Evolutionary conservation across 192 early-diverging fungal genomes (phyloP).

Genomic region (Spinellus fusiger): DNA sequence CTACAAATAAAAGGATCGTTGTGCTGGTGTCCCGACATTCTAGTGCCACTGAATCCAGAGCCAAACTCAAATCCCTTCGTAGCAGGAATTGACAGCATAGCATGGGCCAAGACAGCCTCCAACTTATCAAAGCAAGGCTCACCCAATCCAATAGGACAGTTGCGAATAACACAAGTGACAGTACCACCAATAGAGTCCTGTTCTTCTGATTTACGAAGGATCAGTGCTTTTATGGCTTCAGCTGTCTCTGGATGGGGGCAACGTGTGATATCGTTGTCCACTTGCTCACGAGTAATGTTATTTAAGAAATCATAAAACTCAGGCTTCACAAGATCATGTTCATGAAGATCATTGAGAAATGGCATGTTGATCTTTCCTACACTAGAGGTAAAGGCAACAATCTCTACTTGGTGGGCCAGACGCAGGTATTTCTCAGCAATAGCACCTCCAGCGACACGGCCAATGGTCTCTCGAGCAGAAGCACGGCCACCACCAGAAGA

Average conservation of each 20-base stretch:
- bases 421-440: conserved; percentile 95
- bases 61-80: conserved; percentile 99
- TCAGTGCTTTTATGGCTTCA: conserved; percentile 78
- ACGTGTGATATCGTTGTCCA: conserved; percentile 82
- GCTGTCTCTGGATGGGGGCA: conserved; percentile 79
- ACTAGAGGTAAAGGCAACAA: conserved; percentile 91
- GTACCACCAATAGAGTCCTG: conserved; percentile 94
- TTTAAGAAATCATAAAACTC: conserved; percentile 64
- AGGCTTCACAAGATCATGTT: conserved; percentile 33
- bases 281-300: conserved; percentile 60
- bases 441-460: conserved; percentile 93
- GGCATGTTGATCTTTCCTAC: conserved; percentile 81
- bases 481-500: conserved; percentile 90
- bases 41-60: conserved; percentile 85
- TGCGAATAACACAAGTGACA: conserved; percentile 94
- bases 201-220: conserved; percentile 69
- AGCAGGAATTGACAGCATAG: conserved; percentile 97
- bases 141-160: conserved; percentile 85
- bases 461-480: conserved; percentile 94
- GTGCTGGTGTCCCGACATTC: conserved; percentile 82
- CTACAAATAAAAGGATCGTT: conserved; percentile 86
- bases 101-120: conserved; percentile 93
- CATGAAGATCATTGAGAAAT: conserved; percentile 45
- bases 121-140: conserved; percentile 99
- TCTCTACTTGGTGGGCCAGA: conserved; percentile 76